A percentile compares a stretch with the other conserved stretches of the same genome.
Conservation (phyloP, 371 early-diverging fungal genomes). For the Lichtheimia hyalospora region DNA sequence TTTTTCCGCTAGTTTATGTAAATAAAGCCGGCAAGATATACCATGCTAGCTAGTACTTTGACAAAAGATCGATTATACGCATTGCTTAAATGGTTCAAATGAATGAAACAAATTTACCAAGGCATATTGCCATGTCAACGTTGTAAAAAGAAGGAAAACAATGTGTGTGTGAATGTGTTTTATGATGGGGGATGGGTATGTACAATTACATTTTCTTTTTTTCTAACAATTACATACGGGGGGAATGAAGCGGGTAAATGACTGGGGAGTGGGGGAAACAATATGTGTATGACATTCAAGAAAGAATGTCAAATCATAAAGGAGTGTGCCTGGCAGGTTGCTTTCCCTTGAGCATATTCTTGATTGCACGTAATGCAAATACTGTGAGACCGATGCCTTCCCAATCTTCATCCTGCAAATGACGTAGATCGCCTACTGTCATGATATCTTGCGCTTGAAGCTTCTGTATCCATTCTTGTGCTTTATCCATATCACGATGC, state of each 20-base stretch:
- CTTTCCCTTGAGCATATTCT: slow-evolving; percentile 63
- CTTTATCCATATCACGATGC: slow-evolving; percentile 73
- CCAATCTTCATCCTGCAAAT: slow-evolving; percentile 83
- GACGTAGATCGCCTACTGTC: slow-evolving; percentile 81
- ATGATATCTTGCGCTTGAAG: slow-evolving; percentile 77
- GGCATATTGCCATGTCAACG: not conserved
- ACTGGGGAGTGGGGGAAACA: too few relatives aligned
- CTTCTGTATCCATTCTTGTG: slow-evolving; percentile 70
- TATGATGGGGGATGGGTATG: not conserved
- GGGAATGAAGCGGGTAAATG: not conserved
- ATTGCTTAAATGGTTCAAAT: too few relatives aligned
- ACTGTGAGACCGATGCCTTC: slow-evolving; percentile 79
- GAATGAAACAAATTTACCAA: too few relatives aligned
- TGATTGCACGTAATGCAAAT: slow-evolving; percentile 83
- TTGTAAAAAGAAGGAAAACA: not conserved
- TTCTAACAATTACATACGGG: slow-evolving; percentile 2
- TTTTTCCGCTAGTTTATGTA: not conserved
- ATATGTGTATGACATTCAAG: not conserved
- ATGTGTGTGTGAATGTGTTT: not conserved
- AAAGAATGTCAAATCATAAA: slow-evolving; percentile 2
- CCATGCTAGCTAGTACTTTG: too few relatives aligned
- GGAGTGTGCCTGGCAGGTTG: slow-evolving; percentile 2
- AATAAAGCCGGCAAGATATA: not conserved
- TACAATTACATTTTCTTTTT: slow-evolving; percentile 1
- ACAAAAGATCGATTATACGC: too few relatives aligned